These are phyloP conservation scores for Glomus cerebriforme DNA, from an alignment of 192 early-diverging fungal genomes.

Conservation along the genomic window DNA sequence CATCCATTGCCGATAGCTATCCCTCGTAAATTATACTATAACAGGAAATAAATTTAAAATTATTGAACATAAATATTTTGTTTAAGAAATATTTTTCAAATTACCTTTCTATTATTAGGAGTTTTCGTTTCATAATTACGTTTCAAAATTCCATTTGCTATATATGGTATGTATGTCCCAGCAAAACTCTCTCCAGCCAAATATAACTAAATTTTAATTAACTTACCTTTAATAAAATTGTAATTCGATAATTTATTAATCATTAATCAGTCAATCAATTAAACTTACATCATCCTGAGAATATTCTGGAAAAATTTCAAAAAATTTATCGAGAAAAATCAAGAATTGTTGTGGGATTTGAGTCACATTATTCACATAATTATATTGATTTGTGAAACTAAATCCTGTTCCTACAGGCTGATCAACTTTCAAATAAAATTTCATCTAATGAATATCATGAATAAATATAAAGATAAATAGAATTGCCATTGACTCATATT, in stretches of 20 bases:
- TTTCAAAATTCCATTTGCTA: conserved; percentile 42
- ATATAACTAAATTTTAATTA: conserved; percentile 48
- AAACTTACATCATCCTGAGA: conserved; percentile 44
- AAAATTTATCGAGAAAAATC: conserved; percentile 52
- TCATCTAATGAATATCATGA: background rate
- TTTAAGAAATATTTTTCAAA: background rate
- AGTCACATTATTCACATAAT: conserved; percentile 37
- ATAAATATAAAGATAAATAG: background rate
- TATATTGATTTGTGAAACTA: conserved; percentile 45
- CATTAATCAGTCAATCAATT: background rate
- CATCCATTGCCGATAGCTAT: conserved; percentile 67
- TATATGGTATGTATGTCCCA: conserved; percentile 65
- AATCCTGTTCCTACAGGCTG: conserved; percentile 67
- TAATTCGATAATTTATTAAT: background rate
- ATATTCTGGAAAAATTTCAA: conserved; percentile 52
- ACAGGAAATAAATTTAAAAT: background rate
- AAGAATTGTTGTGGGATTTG: conserved; percentile 48
- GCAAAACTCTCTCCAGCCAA: conserved; percentile 67
- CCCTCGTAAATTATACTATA: conserved; percentile 55
- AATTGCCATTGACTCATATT: background rate
- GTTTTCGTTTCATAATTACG: conserved; percentile 34
- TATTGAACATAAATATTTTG: background rate
- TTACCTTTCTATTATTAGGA: conserved; percentile 18
- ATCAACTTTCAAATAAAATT: conserved; percentile 48
- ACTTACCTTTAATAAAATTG: background rate